Base-by-base conservation (phyloP, 208 protist genomes). In the Leishmania martiniquensis region DNA sequence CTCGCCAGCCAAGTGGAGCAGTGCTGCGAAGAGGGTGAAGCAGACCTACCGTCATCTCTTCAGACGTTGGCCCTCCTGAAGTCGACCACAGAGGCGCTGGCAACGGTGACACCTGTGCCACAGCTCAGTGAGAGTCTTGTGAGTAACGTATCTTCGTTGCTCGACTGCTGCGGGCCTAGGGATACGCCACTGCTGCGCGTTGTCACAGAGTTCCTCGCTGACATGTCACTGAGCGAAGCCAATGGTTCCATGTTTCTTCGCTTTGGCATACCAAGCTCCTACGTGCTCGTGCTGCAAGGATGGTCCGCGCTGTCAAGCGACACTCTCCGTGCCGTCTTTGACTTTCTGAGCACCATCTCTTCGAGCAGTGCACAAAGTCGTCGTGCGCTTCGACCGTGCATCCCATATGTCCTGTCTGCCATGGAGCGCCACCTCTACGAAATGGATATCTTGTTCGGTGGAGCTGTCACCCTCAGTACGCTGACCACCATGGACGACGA, bases 251-350 rank as follows among this genome's bases (percentile, higher is more conserved):
- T 91, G 39, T 82, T 91, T 37, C 70, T 80, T 42, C 93, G n/a
- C n/a, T n/a, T 91, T 78, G 91, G 90, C 44, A 60, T 95, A 20
- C 86, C 88, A 25, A 74, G 84, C 49, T 85, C 77, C 34, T 96
- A 90, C 76, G 77, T 95, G 39, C 32, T 94, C 12, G 55, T 97
- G 57, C 78, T 97, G 51, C 90, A 89, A 60, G 75, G 83, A 20
- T 79, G 88, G 73, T 70, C 59, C 9, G 62, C 76, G 39, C 75
- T 97, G 25, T 76, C 85, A 13, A 55, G 75, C 5, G 85, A 88
- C 44, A 93, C 87, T 39, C 78, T 97, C 55, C 93, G 88, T 78
- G 84, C 84, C 80, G 75, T 92, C 22, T 93, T 95, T 69, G 93
- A 95, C 69, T 71, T 96, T 7, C 85, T 92, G 45, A 90, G 87